Conservation (phyloP, 2,329 filamentous ascomycete genomes). For the Cordyceps farinosa region DNA sequence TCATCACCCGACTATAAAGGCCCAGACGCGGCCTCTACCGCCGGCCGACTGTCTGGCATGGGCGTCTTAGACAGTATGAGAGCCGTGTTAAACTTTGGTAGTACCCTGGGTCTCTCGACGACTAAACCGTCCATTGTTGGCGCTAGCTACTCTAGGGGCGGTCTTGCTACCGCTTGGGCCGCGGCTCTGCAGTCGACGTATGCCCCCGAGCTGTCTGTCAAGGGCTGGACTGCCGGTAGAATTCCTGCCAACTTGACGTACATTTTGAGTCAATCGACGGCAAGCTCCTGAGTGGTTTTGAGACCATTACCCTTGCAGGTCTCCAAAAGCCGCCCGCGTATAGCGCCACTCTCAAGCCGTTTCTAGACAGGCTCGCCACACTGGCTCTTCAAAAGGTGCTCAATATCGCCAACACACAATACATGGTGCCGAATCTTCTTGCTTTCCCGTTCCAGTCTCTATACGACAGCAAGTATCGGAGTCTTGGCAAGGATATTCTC, state of each 20-base stretch:
- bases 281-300: background rate
- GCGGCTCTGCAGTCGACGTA: slow-evolving; percentile 7
- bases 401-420: background rate
- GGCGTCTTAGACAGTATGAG: slow-evolving; percentile 8
- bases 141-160: slow-evolving; percentile 11
- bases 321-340: slow-evolving; percentile 10
- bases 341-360: slow-evolving; percentile 7
- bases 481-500: slow-evolving; percentile 1
- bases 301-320: slow-evolving; percentile 31
- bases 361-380: slow-evolving; percentile 1
- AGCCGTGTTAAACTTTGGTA: background rate
- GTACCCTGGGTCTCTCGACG: slow-evolving; percentile 3
- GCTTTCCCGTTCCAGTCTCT: slow-evolving; percentile 13
- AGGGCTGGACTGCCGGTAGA: slow-evolving; percentile 4
- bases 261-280: background rate
- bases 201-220: slow-evolving; percentile 8
- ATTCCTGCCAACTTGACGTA: slow-evolving; percentile 2
- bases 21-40: background rate
- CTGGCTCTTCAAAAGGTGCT: background rate
- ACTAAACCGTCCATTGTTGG: background rate
- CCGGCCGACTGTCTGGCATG: background rate
- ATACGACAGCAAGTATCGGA: slow-evolving; percentile 7
- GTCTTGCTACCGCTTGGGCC: slow-evolving; percentile 8
- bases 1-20: slow-evolving; percentile 8
- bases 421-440: background rate